These are phyloP conservation scores for Dothideomycetidae sp. DNA, from an alignment of 2,329 filamentous ascomycete species.

Conservation along the genomic window DNA sequence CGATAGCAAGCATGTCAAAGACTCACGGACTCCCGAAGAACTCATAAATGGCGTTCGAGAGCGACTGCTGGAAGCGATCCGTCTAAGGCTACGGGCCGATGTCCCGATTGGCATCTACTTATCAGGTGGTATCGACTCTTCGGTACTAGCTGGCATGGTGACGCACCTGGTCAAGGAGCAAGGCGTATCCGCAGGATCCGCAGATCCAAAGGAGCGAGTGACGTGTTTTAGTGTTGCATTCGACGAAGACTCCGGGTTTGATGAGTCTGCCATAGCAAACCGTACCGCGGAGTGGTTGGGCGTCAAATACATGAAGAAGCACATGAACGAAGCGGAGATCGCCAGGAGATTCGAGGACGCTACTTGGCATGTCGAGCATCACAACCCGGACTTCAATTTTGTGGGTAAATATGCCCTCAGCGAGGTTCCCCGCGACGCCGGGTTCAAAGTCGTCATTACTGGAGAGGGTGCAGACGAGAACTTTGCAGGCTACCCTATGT, in stretches of 20 bases:
- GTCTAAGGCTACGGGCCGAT: conserved; percentile 41
- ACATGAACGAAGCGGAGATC: conserved; percentile 31
- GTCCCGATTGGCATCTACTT: conserved; percentile 45
- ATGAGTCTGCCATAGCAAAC: conserved; percentile 37
- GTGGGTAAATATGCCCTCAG: conserved; percentile 40
- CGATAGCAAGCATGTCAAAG: conserved; percentile 19
- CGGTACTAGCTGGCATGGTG: conserved; percentile 42
- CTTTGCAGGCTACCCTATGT: conserved; percentile 39
- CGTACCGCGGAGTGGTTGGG: conserved; percentile 36
- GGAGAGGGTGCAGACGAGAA: conserved; percentile 35
- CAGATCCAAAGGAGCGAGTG: conserved; percentile 25
- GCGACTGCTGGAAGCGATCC: conserved; percentile 37
- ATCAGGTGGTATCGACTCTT: conserved; percentile 45
- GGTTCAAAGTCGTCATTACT: conserved; percentile 41
- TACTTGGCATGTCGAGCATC: conserved; percentile 32
- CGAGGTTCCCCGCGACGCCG: conserved; percentile 29
- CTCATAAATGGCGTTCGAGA: conserved; percentile 38
- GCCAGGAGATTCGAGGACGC: conserved; percentile 31
- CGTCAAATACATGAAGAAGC: conserved; percentile 30
- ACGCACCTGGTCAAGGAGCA: conserved; percentile 36
- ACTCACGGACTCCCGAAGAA: conserved; percentile 35
- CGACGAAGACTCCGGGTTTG: conserved; percentile 33
- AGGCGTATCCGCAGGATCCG: conserved; percentile 34
- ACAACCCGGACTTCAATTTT: conserved; percentile 37
- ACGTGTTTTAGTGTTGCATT: conserved; percentile 42